These are phyloP conservation scores for Podaxis sp. DNA, from an alignment of 768 basidiomycete species.

Conservation along the genomic window DNA sequence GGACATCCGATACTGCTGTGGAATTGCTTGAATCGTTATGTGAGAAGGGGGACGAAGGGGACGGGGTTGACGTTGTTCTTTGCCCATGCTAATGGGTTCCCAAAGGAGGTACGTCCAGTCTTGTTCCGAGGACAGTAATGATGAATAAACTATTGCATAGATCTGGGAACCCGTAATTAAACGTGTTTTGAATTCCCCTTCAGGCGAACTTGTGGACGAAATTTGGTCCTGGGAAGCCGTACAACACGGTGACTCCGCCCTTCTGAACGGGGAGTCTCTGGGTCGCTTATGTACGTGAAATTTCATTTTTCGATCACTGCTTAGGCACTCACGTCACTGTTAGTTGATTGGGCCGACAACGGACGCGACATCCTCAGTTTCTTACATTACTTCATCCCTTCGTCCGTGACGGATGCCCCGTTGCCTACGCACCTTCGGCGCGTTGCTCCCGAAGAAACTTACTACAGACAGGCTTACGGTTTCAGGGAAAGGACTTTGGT, in stretches of 20 bases:
- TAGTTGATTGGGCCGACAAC: conserved; percentile 81
- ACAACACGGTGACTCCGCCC: conserved; percentile 82
- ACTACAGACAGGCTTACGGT: conserved; percentile 44
- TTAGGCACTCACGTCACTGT: neutral
- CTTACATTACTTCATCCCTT: conserved; percentile 65
- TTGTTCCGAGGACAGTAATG: neutral
- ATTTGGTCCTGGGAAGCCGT: conserved; percentile 84
- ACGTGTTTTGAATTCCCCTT: conserved; percentile 45
- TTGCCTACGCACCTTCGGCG: conserved; percentile 58
- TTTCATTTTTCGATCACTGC: neutral
- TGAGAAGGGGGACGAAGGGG: conserved; percentile 32
- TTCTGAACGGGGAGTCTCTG: conserved; percentile 66
- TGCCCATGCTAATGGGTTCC: conserved; percentile 85
- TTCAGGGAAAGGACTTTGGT: conserved; percentile 57
- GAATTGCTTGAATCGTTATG: conserved; percentile 74
- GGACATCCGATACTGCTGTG: conserved; percentile 52
- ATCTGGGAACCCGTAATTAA: conserved; percentile 76
- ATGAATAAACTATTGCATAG: conserved; percentile 34
- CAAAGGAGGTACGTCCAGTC: conserved; percentile 65
- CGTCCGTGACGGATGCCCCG: conserved; percentile 24
- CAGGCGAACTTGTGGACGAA: conserved; percentile 49
- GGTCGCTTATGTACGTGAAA: conserved; percentile 4
- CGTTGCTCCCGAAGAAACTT: conserved; percentile 41
- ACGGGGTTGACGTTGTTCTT: conserved; percentile 70
- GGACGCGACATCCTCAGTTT: conserved; percentile 79